Percentiles rank a stretch among this genome's conserved stretches.
Evolutionary conservation across 1,284 basidiomycete genomes (phyloP).

Genomic region (Trichosporon sp.): DNA sequence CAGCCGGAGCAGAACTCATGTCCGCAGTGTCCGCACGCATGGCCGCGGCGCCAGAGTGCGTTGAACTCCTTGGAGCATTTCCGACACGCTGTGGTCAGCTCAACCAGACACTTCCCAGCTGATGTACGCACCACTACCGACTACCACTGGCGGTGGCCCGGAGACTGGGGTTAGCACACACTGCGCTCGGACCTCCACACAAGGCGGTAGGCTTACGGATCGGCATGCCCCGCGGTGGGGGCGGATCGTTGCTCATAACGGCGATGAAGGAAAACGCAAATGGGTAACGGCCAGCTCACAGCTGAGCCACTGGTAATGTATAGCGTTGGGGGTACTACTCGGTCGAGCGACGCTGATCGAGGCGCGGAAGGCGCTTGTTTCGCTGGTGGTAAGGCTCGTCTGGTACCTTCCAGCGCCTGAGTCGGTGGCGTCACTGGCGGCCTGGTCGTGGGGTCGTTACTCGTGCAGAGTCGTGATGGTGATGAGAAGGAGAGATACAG

Average conservation of each 20-base stretch:
- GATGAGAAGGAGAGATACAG: not conserved
- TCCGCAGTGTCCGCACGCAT: conserved; percentile 54
- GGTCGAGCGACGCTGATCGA: not conserved
- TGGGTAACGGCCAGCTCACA: too few species aligned
- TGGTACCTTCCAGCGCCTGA: conserved; percentile 12
- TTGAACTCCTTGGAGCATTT: conserved; percentile 55
- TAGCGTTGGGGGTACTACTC: too few species aligned
- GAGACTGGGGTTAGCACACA: conserved; percentile 44
- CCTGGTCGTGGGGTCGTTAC: not conserved
- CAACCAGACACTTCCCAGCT: too few species aligned
- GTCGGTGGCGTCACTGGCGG: not conserved
- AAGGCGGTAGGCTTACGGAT: conserved; percentile 38
- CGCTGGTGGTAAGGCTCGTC: not conserved
- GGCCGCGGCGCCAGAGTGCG: conserved; percentile 48
- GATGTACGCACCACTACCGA: conserved; percentile 44
- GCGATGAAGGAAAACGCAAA: not conserved
- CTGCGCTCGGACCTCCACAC: not conserved
- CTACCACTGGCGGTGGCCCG: conserved; percentile 53
- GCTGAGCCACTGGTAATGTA: too few species aligned
- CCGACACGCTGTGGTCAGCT: conserved; percentile 43
- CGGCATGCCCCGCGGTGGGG: conserved; percentile 38
- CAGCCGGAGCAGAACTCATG: conserved; percentile 54
- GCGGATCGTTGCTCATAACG: conserved; percentile 16
- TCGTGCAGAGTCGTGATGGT: not conserved
- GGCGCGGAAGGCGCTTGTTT: not conserved